These are phyloP conservation scores for Backusella parvicylindrica DNA, from an alignment of 192 early-diverging fungal genomes.

Conservation along the genomic window DNA sequence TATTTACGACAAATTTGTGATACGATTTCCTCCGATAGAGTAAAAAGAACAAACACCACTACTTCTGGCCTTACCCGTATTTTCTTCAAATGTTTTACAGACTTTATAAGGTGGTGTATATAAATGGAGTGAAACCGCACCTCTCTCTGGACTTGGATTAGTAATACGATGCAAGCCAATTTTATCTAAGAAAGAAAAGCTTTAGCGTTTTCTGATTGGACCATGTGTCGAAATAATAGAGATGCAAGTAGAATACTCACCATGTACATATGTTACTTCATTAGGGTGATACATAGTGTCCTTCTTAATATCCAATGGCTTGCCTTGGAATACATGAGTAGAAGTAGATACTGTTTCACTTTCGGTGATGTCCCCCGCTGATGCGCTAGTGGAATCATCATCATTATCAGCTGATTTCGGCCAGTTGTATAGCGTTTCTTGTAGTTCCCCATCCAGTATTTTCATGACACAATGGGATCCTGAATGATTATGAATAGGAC, in stretches of 20 bases:
- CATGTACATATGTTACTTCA: slow-evolving; percentile 85
- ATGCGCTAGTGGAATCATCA: slow-evolving; percentile 27
- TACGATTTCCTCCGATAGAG: slow-evolving; percentile 48
- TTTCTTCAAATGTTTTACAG: slow-evolving; percentile 83
- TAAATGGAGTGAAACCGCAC: slow-evolving; percentile 84
- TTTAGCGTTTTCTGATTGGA: neutral
- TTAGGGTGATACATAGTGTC: slow-evolving; percentile 52
- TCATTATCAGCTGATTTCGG: slow-evolving; percentile 34
- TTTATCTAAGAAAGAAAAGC: slow-evolving; percentile 47
- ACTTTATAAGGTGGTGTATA: slow-evolving; percentile 85
- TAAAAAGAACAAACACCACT: slow-evolving; percentile 62
- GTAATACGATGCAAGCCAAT: slow-evolving; percentile 84
- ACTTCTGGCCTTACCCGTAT: slow-evolving; percentile 59
- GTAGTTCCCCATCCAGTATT: slow-evolving; percentile 75
- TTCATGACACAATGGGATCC: slow-evolving; percentile 93
- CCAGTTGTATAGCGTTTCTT: slow-evolving; percentile 78
- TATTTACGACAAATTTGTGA: neutral
- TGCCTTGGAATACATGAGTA: slow-evolving; percentile 5
- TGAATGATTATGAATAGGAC: slow-evolving; percentile 90
- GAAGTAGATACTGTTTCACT: slow-evolving; percentile 23
- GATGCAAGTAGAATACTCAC: slow-evolving; percentile 17
- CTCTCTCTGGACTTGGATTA: slow-evolving; percentile 52
- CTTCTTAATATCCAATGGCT: slow-evolving; percentile 36
- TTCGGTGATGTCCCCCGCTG: slow-evolving; percentile 22
- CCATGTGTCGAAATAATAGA: neutral